A percentile compares a stretch with the other conserved stretches of the same genome.
Evolutionary conservation across 176 grass and related monocot species (phyloP).

Genomic region (Oryza officinalis): DNA sequence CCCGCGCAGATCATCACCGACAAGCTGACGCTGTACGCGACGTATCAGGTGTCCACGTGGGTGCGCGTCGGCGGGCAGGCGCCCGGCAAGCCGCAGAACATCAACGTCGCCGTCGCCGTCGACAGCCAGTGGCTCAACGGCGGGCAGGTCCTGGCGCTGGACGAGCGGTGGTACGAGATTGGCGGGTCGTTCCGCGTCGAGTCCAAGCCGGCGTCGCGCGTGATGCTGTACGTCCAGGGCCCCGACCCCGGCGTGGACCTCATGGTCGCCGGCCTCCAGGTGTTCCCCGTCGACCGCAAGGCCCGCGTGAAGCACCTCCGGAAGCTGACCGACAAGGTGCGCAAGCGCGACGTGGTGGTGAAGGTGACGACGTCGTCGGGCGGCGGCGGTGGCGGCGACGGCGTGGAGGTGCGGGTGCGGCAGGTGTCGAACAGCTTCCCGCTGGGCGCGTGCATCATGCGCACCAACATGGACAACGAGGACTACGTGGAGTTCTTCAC

Average conservation of each 20-base stretch:
- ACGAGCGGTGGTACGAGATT: conserved; percentile 87
- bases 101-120: conserved; percentile 54
- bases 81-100: conserved; percentile 41
- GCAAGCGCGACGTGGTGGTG: conserved; percentile 72
- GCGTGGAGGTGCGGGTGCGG: conserved; percentile 45
- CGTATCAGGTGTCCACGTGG: conserved; percentile 86
- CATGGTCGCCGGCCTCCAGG: conserved; percentile 80
- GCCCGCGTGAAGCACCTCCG: conserved; percentile 54
- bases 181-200: conserved; percentile 79
- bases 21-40: conserved; percentile 60
- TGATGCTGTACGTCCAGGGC: conserved; percentile 78
- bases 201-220: conserved; percentile 44
- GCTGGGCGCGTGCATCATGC: conserved; percentile 74
- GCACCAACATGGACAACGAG: conserved; percentile 94
- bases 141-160: conserved; percentile 60
- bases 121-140: conserved; percentile 82
- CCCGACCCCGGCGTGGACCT: conserved; percentile 66
- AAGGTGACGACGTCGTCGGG: conserved; percentile 40
- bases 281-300: conserved; percentile 72
- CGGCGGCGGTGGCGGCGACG: not conserved
- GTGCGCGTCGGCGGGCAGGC: conserved; percentile 54
- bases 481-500: conserved; percentile 83
- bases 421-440: conserved; percentile 87
- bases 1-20: conserved; percentile 72
- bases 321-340: conserved; percentile 68